Percentiles rank a stretch among this genome's conserved stretches.
Evolutionary conservation across 768 basidiomycete species (phyloP).

Genomic region (Boletus rubropictus): DNA sequence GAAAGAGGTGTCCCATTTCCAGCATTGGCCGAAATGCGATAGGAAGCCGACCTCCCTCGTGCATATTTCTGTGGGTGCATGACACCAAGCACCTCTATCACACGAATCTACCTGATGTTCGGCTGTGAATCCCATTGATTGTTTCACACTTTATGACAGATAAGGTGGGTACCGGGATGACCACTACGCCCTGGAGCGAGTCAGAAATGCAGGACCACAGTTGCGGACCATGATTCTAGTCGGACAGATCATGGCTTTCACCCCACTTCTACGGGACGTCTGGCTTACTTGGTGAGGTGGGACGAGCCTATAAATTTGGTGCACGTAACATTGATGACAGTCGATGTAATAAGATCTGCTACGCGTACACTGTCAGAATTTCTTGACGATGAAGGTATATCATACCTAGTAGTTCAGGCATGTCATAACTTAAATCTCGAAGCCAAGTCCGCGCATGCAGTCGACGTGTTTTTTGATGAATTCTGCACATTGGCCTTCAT

Average conservation of each 20-base stretch:
- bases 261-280: neutral
- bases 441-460: conserved; percentile 90
- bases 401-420: neutral
- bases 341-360: neutral
- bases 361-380: neutral
- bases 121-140: neutral
- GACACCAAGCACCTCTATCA: neutral
- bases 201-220: neutral
- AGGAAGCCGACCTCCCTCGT: neutral
- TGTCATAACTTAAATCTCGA: conserved; percentile 55
- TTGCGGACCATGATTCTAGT: neutral
- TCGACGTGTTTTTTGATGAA: conserved; percentile 75
- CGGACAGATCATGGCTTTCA: neutral
- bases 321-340: neutral
- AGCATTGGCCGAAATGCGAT: neutral
- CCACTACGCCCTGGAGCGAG: neutral
- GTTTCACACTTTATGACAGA: neutral
- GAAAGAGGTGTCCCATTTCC: neutral
- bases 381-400: neutral
- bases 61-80: neutral
- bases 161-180: neutral
- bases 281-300: conserved; percentile 4
- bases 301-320: conserved; percentile 2
- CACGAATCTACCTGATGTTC: neutral
- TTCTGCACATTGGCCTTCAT: conserved; percentile 74